Percentiles rank a stretch among this genome's conserved stretches.
Evolutionary conservation across 352 stramenopile genomes (phyloP).

Genomic region (Globisporangium recalcitrans): DNA sequence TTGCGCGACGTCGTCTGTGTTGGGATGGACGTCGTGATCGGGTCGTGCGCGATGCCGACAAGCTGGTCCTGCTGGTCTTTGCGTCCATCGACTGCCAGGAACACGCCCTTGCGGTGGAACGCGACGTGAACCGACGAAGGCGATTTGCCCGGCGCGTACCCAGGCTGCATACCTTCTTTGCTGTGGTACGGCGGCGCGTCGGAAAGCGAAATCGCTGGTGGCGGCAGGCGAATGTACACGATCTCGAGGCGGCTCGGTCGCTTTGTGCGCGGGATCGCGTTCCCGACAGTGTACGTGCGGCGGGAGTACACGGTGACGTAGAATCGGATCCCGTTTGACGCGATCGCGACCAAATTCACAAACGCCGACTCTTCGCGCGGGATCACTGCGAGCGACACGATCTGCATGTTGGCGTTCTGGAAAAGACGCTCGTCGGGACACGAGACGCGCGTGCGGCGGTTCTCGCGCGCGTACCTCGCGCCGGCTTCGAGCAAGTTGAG

Average conservation of each 20-base stretch:
- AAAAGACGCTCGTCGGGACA: conserved; percentile 82
- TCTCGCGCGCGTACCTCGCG: conserved; percentile 78
- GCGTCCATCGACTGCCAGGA: conserved; percentile 69
- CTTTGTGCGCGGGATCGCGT: conserved; percentile 35
- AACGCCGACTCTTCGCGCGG: conserved; percentile 67
- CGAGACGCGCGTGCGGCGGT: conserved; percentile 75
- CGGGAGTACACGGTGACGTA: conserved; percentile 90
- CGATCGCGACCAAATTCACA: conserved; percentile 91
- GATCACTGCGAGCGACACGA: conserved; percentile 66
- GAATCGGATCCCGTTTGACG: conserved; percentile 91
- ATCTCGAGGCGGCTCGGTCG: conserved; percentile 69
- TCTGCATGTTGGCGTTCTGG: conserved; percentile 51
- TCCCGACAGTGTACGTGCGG: conserved; percentile 36
- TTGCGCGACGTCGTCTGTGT: conserved; percentile 54
- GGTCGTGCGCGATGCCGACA: conserved; percentile 67
- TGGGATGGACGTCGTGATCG: conserved; percentile 62
- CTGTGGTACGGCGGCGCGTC: conserved; percentile 81
- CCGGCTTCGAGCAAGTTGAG: conserved; percentile 68
- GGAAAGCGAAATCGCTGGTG: conserved; percentile 55
- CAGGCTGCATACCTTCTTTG: conserved; percentile 84
- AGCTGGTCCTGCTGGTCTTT: conserved; percentile 79
- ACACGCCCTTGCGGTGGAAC: conserved; percentile 76
- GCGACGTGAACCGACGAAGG: conserved; percentile 71
- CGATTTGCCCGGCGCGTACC: conserved; percentile 72
- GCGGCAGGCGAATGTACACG: conserved; percentile 76